Evolutionary conservation across 805 yeast genomes (phyloP).

Genomic region (Saccharomycopsis lassenensis): DNA sequence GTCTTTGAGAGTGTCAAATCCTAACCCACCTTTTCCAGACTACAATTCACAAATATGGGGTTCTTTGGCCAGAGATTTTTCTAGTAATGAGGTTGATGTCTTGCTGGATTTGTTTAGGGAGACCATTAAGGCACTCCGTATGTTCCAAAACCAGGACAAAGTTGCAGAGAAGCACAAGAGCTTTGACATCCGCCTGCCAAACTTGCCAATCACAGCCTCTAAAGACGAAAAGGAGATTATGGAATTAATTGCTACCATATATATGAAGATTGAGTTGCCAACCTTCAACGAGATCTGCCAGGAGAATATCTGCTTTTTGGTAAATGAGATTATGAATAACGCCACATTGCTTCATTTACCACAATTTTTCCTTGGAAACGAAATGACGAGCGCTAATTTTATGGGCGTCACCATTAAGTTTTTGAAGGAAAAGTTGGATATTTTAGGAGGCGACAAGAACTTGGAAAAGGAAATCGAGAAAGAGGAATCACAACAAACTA

Average conservation of each 20-base stretch:
- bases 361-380: slow-evolving; percentile 87
- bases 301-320: slow-evolving; percentile 66
- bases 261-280: slow-evolving; percentile 88
- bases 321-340: slow-evolving; percentile 68
- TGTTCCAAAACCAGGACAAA: slow-evolving; percentile 48
- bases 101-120: slow-evolving; percentile 72
- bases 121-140: slow-evolving; percentile 68
- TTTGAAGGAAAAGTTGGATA: slow-evolving; percentile 59
- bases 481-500: too few relatives aligned
- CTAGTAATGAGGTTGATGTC: slow-evolving; percentile 71
- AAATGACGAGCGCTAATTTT: slow-evolving; percentile 83
- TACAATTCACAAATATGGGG: slow-evolving; percentile 60
- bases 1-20: slow-evolving; percentile 83
- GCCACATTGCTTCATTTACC: slow-evolving; percentile 85
- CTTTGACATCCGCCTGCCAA: slow-evolving; percentile 69
- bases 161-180: slow-evolving; percentile 21
- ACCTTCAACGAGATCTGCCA: slow-evolving; percentile 89
- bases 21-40: slow-evolving; percentile 50
- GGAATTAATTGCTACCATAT: slow-evolving; percentile 92
- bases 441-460: slow-evolving; percentile 81
- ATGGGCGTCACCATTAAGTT: slow-evolving; percentile 74
- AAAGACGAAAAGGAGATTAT: slow-evolving; percentile 91
- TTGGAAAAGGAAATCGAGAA: too few relatives aligned
- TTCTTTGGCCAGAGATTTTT: slow-evolving; percentile 73
- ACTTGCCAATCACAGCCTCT: slow-evolving; percentile 73